Conservation (phyloP, 257 asterid species). For the Mitragyna speciosa region DNA sequence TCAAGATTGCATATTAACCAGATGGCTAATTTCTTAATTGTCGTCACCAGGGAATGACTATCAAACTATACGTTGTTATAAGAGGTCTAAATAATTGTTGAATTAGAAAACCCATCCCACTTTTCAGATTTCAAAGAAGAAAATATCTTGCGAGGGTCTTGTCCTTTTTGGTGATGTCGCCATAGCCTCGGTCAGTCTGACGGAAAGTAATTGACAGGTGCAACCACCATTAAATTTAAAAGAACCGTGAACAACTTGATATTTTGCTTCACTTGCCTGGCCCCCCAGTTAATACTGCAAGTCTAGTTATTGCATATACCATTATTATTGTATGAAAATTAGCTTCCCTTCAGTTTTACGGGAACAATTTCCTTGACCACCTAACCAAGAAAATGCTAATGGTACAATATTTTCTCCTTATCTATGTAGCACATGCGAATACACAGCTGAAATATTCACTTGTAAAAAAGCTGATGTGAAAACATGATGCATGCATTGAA, state of each 20-base stretch:
- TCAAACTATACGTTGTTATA: neutral
- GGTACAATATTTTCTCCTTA: neutral
- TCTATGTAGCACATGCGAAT: too few relatives aligned
- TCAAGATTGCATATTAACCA: neutral
- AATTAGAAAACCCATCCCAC: conserved; percentile 8
- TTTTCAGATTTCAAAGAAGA: neutral
- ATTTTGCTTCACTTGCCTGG: neutral
- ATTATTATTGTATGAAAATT: too few relatives aligned
- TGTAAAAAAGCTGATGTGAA: too few relatives aligned
- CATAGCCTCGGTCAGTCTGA: neutral
- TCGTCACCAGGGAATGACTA: too few relatives aligned
- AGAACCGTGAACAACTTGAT: conserved; percentile 15
- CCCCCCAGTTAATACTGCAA: too few relatives aligned
- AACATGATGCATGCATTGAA: too few relatives aligned
- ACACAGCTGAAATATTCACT: too few relatives aligned
- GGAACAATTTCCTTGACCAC: neutral
- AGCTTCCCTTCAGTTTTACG: neutral
- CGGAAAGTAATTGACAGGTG: neutral
- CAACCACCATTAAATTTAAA: conserved; percentile 1
- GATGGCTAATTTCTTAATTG: neutral
- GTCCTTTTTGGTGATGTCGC: neutral
- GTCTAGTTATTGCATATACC: neutral
- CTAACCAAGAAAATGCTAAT: neutral
- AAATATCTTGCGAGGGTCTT: neutral
- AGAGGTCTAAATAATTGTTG: neutral